phyloP scores from a whole-genome alignment of 2,329 filamentous ascomycete species.

The Pseudocercospora vitis region DNA sequence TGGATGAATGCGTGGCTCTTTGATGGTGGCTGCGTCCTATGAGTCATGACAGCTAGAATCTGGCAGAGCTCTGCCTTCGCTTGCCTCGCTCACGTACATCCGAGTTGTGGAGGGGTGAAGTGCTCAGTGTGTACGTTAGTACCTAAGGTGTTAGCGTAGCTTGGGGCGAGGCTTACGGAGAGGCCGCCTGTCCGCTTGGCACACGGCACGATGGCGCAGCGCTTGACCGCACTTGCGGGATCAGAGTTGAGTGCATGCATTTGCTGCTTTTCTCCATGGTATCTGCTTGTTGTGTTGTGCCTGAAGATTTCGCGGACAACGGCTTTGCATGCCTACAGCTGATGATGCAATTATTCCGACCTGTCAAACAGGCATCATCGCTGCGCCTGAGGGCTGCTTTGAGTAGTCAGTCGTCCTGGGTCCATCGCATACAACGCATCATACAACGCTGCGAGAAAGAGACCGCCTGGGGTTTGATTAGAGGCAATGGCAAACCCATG shows the following conservation, averaged over 20 bases:
- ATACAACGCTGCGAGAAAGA: background rate
- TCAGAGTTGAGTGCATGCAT: too few species aligned
- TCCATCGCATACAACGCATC: background rate
- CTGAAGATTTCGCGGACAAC: too few species aligned
- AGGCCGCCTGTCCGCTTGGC: constrained; percentile 1
- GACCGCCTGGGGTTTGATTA: constrained; percentile 5
- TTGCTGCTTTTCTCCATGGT: too few species aligned
- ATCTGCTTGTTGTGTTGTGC: too few species aligned
- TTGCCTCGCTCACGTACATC: background rate
- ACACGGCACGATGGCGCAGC: too few species aligned
- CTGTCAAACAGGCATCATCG: too few species aligned
- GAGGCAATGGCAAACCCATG: background rate
- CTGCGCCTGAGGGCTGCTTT: too few species aligned
- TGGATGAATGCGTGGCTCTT: background rate
- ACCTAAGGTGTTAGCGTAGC: too few species aligned
- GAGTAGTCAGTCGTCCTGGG: too few species aligned
- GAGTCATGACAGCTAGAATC: background rate
- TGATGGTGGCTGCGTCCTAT: background rate
- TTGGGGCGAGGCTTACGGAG: constrained; percentile 3
- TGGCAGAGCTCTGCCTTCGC: background rate
- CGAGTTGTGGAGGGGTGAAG: constrained; percentile 3
- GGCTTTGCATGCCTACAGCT: too few species aligned
- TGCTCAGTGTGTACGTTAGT: background rate
- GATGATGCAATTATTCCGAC: too few species aligned
- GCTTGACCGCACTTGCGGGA: background rate